phyloP scores from a whole-genome alignment of 83 land plant genomes.

The Diphasiastrum complanatum region DNA sequence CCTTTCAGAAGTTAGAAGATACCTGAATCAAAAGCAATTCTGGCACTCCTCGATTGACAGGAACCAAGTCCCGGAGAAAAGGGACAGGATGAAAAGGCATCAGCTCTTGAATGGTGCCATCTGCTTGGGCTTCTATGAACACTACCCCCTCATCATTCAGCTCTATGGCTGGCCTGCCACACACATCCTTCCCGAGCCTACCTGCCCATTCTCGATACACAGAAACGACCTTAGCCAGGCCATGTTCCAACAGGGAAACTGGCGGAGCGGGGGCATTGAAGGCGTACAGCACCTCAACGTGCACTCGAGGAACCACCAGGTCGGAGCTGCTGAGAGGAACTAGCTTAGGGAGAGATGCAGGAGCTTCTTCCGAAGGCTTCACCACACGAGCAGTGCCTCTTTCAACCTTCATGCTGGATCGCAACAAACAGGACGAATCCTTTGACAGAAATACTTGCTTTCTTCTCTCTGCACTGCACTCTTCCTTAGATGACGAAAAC shows the following conservation, averaged over 20 bases:
- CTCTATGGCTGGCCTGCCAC: conserved; percentile 31
- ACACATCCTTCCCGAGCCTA: conserved; percentile 28
- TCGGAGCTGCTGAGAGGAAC: conserved; percentile 40
- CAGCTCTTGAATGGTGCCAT: conserved; percentile 20
- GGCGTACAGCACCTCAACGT: conserved; percentile 36
- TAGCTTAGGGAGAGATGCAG: too few species aligned
- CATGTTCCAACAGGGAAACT: conserved; percentile 8
- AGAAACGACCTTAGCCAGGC: conserved; percentile 15
- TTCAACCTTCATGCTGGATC: conserved; percentile 21
- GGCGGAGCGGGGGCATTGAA: conserved; percentile 20
- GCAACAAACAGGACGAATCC: too few species aligned
- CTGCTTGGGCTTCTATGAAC: conserved; percentile 33
- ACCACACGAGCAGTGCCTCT: conserved; percentile 6
- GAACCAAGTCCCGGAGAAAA: conserved; percentile 31
- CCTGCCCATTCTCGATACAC: conserved; percentile 42
- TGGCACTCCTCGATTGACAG: conserved; percentile 32
- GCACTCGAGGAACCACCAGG: conserved; percentile 37
- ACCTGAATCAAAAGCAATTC: conserved; percentile 40
- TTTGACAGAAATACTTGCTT: too few species aligned
- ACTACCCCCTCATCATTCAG: conserved; percentile 32
- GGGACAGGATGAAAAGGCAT: conserved; percentile 32
- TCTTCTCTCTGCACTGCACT: too few species aligned
- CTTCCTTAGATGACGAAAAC: too few species aligned
- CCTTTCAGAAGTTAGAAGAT: not conserved
- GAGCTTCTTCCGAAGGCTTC: conserved; percentile 10